Evolutionary conservation across 176 grass and related monocot species (phyloP).

Genomic region (Lolium perenne): DNA sequence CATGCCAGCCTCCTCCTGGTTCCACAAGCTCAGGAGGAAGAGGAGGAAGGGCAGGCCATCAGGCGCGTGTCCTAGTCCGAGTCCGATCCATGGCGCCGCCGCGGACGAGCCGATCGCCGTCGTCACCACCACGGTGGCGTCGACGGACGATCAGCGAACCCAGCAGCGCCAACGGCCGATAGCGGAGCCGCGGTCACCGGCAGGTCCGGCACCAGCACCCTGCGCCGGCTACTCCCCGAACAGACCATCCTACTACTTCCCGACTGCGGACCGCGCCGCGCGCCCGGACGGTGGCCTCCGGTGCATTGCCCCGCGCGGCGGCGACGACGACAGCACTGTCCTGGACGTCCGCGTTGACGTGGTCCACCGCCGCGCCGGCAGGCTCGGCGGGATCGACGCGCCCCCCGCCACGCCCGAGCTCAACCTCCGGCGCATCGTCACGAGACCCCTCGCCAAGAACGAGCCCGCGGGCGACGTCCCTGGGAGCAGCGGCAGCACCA

Average conservation of each 20-base stretch:
- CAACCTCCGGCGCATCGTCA: constrained; percentile 74
- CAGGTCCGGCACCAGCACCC: neutral
- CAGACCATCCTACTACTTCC: constrained; percentile 77
- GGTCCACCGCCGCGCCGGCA: constrained; percentile 35
- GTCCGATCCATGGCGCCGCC: neutral
- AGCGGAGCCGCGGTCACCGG: neutral
- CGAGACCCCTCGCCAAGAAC: constrained; percentile 39
- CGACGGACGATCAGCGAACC: neutral
- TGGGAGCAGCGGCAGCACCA: constrained; percentile 25
- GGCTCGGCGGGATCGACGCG: constrained; percentile 49
- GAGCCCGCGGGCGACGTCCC: constrained; percentile 4
- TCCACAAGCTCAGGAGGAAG: constrained; percentile 71
- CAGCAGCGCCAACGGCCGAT: neutral
- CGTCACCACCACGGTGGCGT: neutral
- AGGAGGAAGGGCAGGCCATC: constrained; percentile 52
- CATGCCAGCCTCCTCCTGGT: constrained; percentile 72
- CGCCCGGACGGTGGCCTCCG: constrained; percentile 41
- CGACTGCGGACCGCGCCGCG: constrained; percentile 52
- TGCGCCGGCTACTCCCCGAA: constrained; percentile 49
- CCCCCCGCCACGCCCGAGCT: constrained; percentile 63
- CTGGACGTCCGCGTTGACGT: constrained; percentile 50
- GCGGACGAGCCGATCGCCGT: neutral
- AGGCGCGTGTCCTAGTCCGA: neutral
- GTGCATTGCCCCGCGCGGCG: constrained; percentile 1
- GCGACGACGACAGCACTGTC: neutral